Conservation (phyloP, 2,329 filamentous ascomycete species). For the Penicillium concentricum region DNA sequence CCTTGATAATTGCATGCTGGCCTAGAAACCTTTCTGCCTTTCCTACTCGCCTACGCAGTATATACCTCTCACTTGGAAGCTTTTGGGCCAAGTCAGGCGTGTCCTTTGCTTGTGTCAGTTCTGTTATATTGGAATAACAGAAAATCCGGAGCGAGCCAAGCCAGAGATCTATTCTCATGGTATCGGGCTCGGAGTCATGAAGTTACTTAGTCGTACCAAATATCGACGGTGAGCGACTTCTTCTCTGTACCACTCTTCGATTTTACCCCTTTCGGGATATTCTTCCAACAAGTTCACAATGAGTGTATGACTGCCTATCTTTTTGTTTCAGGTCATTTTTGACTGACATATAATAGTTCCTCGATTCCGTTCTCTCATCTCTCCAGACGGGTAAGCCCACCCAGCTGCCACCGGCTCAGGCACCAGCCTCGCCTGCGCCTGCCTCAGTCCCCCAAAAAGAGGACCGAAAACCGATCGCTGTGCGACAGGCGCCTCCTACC, state of each 20-base stretch:
- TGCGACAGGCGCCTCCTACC: slow-evolving; percentile 16
- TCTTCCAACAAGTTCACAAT: slow-evolving; percentile 23
- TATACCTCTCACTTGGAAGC: not conserved
- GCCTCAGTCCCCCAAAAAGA: slow-evolving; percentile 24
- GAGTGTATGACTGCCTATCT: slow-evolving; percentile 36
- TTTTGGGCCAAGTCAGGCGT: not conserved
- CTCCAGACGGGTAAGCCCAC: slow-evolving; percentile 46
- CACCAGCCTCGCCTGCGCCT: slow-evolving; percentile 25
- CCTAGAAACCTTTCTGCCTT: slow-evolving; percentile 9
- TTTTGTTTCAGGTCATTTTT: not conserved
- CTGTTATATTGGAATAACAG: not conserved
- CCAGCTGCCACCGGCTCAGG: slow-evolving; percentile 26
- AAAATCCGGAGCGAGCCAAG: not conserved
- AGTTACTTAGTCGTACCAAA: slow-evolving; percentile 37
- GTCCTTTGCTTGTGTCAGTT: not conserved
- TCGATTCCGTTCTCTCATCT: slow-evolving; percentile 53
- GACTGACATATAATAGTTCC: slow-evolving; percentile 43
- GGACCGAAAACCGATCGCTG: slow-evolving; percentile 20
- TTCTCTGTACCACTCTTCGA: slow-evolving; percentile 14
- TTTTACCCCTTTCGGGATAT: not conserved
- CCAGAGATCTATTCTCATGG: slow-evolving; percentile 18
- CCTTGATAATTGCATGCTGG: slow-evolving; percentile 16
- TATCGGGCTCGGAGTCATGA: slow-evolving; percentile 40
- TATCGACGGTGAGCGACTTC: slow-evolving; percentile 37
- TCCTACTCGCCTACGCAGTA: not conserved